Evolutionary conservation across 768 basidiomycete genomes (phyloP), one percentile per base, ranked within the genome.

Genomic region (Amanita rubescens): DNA sequence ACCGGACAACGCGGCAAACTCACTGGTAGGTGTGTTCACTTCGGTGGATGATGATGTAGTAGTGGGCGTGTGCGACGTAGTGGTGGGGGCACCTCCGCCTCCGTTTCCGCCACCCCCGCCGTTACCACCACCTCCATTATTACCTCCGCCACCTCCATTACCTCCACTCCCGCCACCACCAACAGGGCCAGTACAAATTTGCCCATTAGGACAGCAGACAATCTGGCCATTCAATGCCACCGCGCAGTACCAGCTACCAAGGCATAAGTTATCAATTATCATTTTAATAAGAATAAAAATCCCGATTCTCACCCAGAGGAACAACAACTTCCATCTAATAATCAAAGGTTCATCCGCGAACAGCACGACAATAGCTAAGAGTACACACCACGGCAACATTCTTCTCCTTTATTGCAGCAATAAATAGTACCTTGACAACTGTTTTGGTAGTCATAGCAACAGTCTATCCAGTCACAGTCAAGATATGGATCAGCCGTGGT

Each of bases 311-410:
- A 51, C 49, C 49, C 49, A 3, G 49, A 37, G 15, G 25, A n/a
- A 51, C 49, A 51, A 25, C 49, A 51, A 8, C 49, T 14, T 4
- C 37, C 37, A 32, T 51, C 49, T 51, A n/a, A 41, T 41, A 38
- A n/a, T 10, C 22, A 20, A 1, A 19, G 5, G 17, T 11, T 27
- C 7, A 22, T 3, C 35, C n/a, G 17, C n/a, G 27, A 17, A 39
- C 3, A 5, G 35, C 38, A 17, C 17, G 17, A 39, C 3, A 15
- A 39, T 15, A 19, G 19, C 19, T 3, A 39, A 39, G 22, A 30
- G 17, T 8, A 19, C 20, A 17, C 27, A 51, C 49, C 38, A 5
- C 49, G 4, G 49, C 49, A 51, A 17, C 49, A 51, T 39, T 51
- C 9, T 24, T 37, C 32, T n/a, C 6, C 15, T 25, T 17, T 41